Evolutionary conservation across 768 basidiomycete genomes (phyloP).

Genomic region (Crucibulum laeve): DNA sequence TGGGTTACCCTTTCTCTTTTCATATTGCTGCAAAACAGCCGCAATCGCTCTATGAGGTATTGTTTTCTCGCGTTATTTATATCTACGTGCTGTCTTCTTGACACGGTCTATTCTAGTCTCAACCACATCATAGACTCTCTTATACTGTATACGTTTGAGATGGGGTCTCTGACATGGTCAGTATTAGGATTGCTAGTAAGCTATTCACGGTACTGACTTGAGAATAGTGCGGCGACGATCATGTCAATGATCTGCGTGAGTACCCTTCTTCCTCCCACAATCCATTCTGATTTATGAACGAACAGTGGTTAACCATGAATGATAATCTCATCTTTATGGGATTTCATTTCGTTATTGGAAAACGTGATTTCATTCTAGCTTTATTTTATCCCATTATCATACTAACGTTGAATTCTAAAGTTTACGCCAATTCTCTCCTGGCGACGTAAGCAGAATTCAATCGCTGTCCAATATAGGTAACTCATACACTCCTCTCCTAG

Average conservation of each 20-base stretch:
- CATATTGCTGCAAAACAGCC: conserved; percentile 24
- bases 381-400: background rate
- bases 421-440: conserved; percentile 43
- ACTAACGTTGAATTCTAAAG: conserved; percentile 16
- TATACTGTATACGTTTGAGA: conserved; percentile 38
- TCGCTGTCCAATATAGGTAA: conserved; percentile 8
- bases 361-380: conserved; percentile 22
- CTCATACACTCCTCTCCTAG: conserved; percentile 3
- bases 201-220: background rate
- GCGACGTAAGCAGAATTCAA: conserved; percentile 18
- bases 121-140: conserved; percentile 32
- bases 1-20: conserved; percentile 30
- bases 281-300: background rate
- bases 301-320: conserved; percentile 42
- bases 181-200: background rate
- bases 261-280: background rate
- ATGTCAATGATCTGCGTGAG: conserved; percentile 46
- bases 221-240: conserved; percentile 35
- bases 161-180: conserved; percentile 34
- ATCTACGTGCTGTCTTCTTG: background rate
- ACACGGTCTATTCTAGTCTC: conserved; percentile 16
- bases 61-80: background rate
- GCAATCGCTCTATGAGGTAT: conserved; percentile 24
- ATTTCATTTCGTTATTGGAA: conserved; percentile 44
- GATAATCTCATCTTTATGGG: conserved; percentile 43